Percentiles rank a stretch among this genome's conserved stretches.
Evolutionary conservation across 1,284 basidiomycete genomes (phyloP).

Genomic region (Malassezia cuniculi): DNA sequence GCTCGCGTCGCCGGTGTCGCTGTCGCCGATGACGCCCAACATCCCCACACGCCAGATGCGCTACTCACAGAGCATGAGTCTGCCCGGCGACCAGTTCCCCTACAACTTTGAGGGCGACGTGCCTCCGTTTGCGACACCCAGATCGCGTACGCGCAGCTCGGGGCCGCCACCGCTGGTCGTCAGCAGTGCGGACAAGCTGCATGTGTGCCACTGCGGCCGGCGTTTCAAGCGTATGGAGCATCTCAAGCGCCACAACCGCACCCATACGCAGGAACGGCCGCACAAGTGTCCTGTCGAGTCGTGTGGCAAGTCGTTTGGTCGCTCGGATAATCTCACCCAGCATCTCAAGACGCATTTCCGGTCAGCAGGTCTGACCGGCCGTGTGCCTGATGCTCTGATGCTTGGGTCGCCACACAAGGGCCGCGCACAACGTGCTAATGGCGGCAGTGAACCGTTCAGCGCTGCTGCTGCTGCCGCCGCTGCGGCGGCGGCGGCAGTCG

Average conservation of each 20-base stretch:
- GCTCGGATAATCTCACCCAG: conserved; percentile 42
- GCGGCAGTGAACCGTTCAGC: too few species aligned
- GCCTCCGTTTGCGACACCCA: conserved; percentile 17
- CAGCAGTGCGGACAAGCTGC: conserved; percentile 40
- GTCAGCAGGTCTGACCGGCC: conserved; percentile 24
- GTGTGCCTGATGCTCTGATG: conserved; percentile 20
- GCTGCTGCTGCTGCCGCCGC: too few species aligned
- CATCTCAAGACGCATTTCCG: conserved; percentile 44
- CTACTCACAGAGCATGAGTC: conserved; percentile 10
- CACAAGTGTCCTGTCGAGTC: conserved; percentile 38
- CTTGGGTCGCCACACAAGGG: too few species aligned
- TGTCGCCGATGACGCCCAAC: conserved; percentile 15
- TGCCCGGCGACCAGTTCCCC: conserved; percentile 13
- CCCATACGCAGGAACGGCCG: conserved; percentile 42
- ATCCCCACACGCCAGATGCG: not conserved
- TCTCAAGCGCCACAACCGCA: conserved; percentile 43
- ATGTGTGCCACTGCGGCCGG: conserved; percentile 43
- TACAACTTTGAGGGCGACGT: conserved; percentile 17
- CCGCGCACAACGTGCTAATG: too few species aligned
- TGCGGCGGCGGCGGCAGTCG: too few species aligned
- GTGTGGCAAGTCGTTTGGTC: conserved; percentile 41
- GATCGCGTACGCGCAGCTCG: conserved; percentile 17
- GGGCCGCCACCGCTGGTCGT: conserved; percentile 40
- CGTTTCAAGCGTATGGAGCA: conserved; percentile 44
- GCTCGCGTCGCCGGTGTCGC: conserved; percentile 18